Base-by-base conservation (phyloP, 345 rosid species). In the Litchi chinensis region DNA sequence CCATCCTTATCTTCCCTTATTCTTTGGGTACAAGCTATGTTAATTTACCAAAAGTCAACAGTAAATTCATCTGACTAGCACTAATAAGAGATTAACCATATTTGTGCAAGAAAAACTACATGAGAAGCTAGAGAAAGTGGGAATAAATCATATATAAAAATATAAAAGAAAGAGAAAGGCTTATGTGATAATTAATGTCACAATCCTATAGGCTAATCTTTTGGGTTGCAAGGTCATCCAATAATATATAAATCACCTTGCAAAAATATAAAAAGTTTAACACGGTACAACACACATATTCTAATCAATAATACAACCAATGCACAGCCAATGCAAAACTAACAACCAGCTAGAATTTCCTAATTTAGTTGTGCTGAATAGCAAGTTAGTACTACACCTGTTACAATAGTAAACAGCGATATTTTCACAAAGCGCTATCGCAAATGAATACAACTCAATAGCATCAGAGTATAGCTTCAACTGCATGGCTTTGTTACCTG, bases 401-500 rank as follows among this genome's bases (percentile, higher is more conserved):
- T 95, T 95, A 82, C 95, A 92, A 85, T 89, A 91, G 82, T 92
- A 95, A 77, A 95, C 90, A 79, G 98, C 95, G 76, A 90, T 93
- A 28, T 86, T 79, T 81, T 87, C 87, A 16, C 79, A 65, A 32
- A 95, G 93, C 43, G 94, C 85, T 79, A 91, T 90, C 48, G 98
- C 97, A 79, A 86, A 82, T 78, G 95, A 82, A 89, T 95, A 95
- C 78, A 90, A 77, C 74, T 95, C 91, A 78, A 92, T 81, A 71
- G 98, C 97, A 57, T 91, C 91, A 13, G 79, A 68, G 83, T 89
- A 95, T n/a, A 66, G 83, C 87, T 88, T 88, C 46, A 86, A 87
- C 83, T 90, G 97, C 97, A 92, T 86, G 2, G 91, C 95, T 86
- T 76, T 89, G 93, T 95, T 95, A 85, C 98, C 98, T 95, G 80